Base-by-base conservation (phyloP, 768 basidiomycete genomes). In the Hypholoma fasciculare region DNA sequence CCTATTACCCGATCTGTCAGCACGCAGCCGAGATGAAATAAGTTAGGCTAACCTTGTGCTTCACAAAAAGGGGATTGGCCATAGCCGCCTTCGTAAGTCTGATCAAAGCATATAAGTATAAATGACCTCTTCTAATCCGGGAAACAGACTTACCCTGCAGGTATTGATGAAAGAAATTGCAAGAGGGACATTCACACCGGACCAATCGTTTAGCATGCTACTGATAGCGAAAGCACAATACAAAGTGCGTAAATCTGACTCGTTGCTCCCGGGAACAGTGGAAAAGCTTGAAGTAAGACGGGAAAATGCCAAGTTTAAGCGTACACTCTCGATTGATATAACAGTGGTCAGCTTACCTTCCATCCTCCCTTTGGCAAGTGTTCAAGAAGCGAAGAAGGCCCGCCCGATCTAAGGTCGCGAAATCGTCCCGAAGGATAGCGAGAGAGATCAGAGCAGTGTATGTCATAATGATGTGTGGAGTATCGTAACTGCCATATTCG, bases 51-150 rank as follows among this genome's bases (percentile, higher is more conserved):
- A 91, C 94, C 95, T 71, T 94, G 87, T 3, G 95, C 89, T 74
- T 99, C 96, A 43, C 87, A 83, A 44, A 79, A 82, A 0, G 94
- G 88, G 2, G 82, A 77, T 67, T 95, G 91, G 0, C 92, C 94
- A 64, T 91, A 99, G 0, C 93, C 96, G 13, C 95, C 95, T 79
- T 97, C 95, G 66, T 94, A 92, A 2, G 88, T 87, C 96, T 98
- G 62, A 14, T n/a, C 14, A 57, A 47, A 60, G 49, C 23, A 47
- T 44, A 19, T 30, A 13, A 57, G 58, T 46, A 48, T 58, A 57
- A 52, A 53, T 49, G 39, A 34, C 30, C 30, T 34, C 30, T 26
- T 39, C 23, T 56, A 56, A 51, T 30, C 17, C 37, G 39, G 17
- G 36, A 16, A 42, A 17, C 43, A 46, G 39, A 68, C 81, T 64